Conservation (phyloP, 352 stramenopile species). For the Pythium utonaiense region DNA sequence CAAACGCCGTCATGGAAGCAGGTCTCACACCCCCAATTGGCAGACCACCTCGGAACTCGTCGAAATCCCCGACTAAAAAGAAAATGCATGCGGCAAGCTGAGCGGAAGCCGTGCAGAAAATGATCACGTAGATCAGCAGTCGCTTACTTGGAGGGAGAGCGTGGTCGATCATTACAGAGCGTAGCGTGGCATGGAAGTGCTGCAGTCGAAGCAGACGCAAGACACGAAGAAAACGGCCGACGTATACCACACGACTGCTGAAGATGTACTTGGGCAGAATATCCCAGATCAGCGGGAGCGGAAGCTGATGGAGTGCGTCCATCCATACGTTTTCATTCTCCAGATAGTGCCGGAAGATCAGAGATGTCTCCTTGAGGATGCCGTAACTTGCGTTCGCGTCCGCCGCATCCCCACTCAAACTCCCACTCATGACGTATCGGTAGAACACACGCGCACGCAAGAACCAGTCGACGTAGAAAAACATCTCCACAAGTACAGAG, state of each 20-base stretch:
- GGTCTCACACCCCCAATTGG: slow-evolving; percentile 26
- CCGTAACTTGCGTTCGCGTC: slow-evolving; percentile 19
- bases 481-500: slow-evolving; percentile 40
- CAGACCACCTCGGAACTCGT: slow-evolving; percentile 42
- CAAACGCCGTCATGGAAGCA: slow-evolving; percentile 31
- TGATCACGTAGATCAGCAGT: slow-evolving; percentile 47
- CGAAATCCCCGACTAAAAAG: slow-evolving; percentile 46
- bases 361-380: slow-evolving; percentile 10
- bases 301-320: slow-evolving; percentile 31
- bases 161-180: slow-evolving; percentile 41
- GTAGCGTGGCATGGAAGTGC: slow-evolving; percentile 36
- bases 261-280: slow-evolving; percentile 49
- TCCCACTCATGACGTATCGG: slow-evolving; percentile 17
- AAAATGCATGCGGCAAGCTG: slow-evolving; percentile 56
- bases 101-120: slow-evolving; percentile 36
- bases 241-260: slow-evolving; percentile 19
- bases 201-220: slow-evolving; percentile 46
- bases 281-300: slow-evolving; percentile 57
- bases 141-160: slow-evolving; percentile 36
- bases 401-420: neutral
- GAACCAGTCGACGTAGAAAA: slow-evolving; percentile 54
- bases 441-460: slow-evolving; percentile 45
- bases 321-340: slow-evolving; percentile 36
- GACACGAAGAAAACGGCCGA: slow-evolving; percentile 37
- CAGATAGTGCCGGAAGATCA: slow-evolving; percentile 37